Percentiles rank a stretch among this genome's conserved stretches.
Evolutionary conservation across 768 basidiomycete species (phyloP).

Genomic region (Leccinum longicurvipes): DNA sequence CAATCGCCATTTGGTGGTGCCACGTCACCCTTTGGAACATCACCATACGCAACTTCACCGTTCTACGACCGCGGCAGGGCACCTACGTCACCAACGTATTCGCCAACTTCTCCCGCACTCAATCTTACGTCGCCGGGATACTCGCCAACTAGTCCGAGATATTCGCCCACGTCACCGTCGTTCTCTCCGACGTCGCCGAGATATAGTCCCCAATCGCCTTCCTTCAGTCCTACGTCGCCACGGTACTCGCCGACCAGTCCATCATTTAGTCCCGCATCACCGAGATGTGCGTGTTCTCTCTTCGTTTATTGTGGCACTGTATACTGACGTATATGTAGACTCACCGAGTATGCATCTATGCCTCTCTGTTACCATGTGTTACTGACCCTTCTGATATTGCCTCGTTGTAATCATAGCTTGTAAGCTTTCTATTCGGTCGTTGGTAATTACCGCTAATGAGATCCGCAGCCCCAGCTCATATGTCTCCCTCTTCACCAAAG

Average conservation of each 20-base stretch:
- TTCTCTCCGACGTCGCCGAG: conserved; percentile 84
- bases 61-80: conserved; percentile 67
- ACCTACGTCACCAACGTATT: conserved; percentile 80
- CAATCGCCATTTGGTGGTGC: conserved; percentile 82
- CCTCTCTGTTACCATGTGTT: conserved; percentile 4
- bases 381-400: conserved; percentile 21
- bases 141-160: conserved; percentile 70
- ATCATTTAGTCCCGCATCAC: conserved; percentile 92
- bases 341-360: conserved; percentile 66
- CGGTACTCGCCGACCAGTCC: conserved; percentile 88
- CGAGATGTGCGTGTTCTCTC: conserved; percentile 59
- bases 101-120: conserved; percentile 82
- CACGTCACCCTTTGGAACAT: conserved; percentile 78
- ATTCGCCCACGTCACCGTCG: conserved; percentile 80
- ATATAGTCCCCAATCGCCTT: conserved; percentile 87
- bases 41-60: conserved; percentile 81
- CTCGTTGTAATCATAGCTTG: conserved; percentile 46
- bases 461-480: conserved; percentile 64
- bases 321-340: conserved; percentile 40
- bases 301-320: not conserved
- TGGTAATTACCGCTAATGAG: conserved; percentile 4
- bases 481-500: conserved; percentile 88
- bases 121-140: conserved; percentile 77
- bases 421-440: conserved; percentile 36
- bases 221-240: conserved; percentile 88